A percentile compares a stretch with the other conserved stretches of the same genome.
Conservation (phyloP, 306 rosid species). For the Alnus rubra region DNA sequence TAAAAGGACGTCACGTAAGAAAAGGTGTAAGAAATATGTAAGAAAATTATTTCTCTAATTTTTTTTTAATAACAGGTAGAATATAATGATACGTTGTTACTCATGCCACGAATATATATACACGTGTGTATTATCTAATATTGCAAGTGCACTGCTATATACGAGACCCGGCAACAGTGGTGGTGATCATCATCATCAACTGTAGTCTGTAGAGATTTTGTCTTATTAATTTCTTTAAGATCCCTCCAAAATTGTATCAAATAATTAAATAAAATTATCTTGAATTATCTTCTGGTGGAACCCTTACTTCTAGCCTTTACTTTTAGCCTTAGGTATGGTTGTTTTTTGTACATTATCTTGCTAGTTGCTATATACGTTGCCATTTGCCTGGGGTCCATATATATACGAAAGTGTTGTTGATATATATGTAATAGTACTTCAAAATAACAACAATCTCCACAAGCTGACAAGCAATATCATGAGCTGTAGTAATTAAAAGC, state of each 20-base stretch:
- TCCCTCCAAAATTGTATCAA: no score
- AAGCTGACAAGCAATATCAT: neutral
- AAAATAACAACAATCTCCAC: conserved; percentile 2
- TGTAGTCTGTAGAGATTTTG: neutral
- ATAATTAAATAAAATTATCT: no score
- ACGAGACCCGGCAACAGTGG: neutral
- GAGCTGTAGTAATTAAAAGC: no score
- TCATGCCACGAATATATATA: no score
- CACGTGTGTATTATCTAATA: neutral
- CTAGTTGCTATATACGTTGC: no score
- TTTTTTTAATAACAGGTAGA: no score
- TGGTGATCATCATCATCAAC: neutral
- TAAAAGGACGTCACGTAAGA: no score
- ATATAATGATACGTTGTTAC: no score
- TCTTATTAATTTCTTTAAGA: neutral
- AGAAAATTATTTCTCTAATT: no score
- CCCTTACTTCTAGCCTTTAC: neutral
- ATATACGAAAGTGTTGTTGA: neutral
- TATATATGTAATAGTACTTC: neutral
- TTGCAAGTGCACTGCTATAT: neutral
- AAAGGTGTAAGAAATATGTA: no score
- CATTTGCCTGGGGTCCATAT: neutral
- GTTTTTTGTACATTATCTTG: neutral
- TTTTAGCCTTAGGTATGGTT: no score
- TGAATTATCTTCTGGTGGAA: neutral